Evolutionary conservation across 345 rosid species (phyloP), one percentile per base, ranked within the genome.

Genomic region (Salix viminalis): DNA sequence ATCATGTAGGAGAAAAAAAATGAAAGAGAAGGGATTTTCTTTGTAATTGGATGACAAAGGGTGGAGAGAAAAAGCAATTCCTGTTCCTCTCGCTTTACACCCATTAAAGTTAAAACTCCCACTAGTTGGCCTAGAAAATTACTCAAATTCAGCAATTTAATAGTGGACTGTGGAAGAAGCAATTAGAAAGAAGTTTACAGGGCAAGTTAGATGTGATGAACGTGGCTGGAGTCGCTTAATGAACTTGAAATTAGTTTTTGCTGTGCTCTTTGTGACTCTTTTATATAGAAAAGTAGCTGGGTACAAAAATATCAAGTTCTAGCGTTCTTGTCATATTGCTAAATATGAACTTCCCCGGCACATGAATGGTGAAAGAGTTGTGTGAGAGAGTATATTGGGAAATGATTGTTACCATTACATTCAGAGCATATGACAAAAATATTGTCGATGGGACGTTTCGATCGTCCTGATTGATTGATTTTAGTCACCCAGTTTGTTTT

Each of bases 351-450:
- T 42, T 34, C 13, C 62, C 46, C 50, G 10, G 78, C 79, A 72
- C 87, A 74, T 78, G 80, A 60, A 68, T 24, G 14, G 8, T 62
- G 67, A 73, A 64, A 68, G 64, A 71, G 54, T 48, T 41, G 15
- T 26, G 56, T 52, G 39, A 28, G 28, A 26, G 28, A 26, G 62
- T 18, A 11, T 37, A 19, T 3, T 56, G 74, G 48, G 32, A 70
- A 76, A 72, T 48, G 68, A 61, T 41, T 60, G 67, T 11, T n/a
- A 3, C 2, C 13, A 30, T 26, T 34, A 28, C 6, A 28, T 42
- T 23, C 21, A 44, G 2, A 18, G 78, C 52, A 32, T 14, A 18
- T 77, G 72, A n/a, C 36, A 42, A 30, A 0, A 32, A 32, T 65
- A n/a, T 21, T 74, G 14, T 23, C 21, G 14, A 65, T 65, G 28